Base-by-base conservation (phyloP, 176 grass and related monocot genomes). In the Tuctoria greenei region DNA sequence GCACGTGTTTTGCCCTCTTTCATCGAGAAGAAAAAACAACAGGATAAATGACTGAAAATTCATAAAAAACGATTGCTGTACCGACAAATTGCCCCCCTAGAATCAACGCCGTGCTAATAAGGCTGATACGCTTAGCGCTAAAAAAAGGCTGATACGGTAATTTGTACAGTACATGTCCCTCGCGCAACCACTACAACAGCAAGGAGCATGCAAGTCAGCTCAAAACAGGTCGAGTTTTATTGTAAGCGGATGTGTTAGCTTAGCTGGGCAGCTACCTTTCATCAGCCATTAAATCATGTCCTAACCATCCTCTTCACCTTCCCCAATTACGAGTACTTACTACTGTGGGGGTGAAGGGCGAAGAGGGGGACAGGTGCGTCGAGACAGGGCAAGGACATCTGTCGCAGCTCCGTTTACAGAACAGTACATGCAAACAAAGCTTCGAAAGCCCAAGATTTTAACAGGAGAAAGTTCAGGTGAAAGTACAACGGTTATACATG, bases 401-500 rank as follows among this genome's bases (percentile, higher is more conserved):
- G 55, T 76, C 64, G 26, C 14, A 7, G 0, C 6, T 25, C 28
- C 56, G 39, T 50, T 28, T n/a, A 49, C n/a, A 21, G 60, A 23
- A 14, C 51, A 31, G 59, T 24, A 20, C 52, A 40, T 41, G 7
- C 42, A 40, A 50, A 41, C 20, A 23, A 44, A 13, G 57, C 4
- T 31, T 16, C 57, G 31, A 31, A 28, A 61, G 12, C 0, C 57
- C 13, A 20, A 31, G 31, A 41, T 35, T 71, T 69, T 41, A 24
- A 41, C 66, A 9, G 56, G 25, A 23, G 55, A 54, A 84, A 70
- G 51, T 77, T 69, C 35, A 61, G 17, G 35, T 20, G 8, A 11
- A 77, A 77, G 73, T 84, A 77, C 64, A 83, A 0, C n/a, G n/a
- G 1, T 67, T 67, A 45, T 47, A 42, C 52, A 23, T n/a, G 63